Evolutionary conservation across 2,329 filamentous ascomycete genomes (phyloP).

Genomic region (Magnaporthales sp.): DNA sequence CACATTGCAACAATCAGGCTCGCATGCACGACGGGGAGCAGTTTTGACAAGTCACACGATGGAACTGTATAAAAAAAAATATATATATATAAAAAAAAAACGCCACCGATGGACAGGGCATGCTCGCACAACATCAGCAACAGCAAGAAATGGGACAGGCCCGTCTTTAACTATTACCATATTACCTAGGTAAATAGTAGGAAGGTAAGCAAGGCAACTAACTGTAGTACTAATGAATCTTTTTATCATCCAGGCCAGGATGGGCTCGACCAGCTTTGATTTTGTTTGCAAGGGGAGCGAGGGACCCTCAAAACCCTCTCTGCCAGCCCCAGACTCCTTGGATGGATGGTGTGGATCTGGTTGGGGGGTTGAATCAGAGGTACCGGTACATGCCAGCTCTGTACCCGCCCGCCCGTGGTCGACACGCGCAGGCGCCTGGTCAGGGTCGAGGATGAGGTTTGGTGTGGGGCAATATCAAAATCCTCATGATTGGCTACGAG

Average conservation of each 20-base stretch:
- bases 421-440: neutral
- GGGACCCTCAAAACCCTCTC: neutral
- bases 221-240: neutral
- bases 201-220: neutral
- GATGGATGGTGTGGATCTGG: neutral
- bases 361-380: neutral
- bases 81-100: neutral
- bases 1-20: neutral
- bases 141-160: neutral
- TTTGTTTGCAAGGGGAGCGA: neutral
- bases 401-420: neutral
- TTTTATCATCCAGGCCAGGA: neutral
- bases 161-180: neutral
- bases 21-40: neutral
- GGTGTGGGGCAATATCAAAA: neutral
- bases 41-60: neutral
- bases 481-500: neutral
- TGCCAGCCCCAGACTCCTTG: neutral
- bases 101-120: neutral
- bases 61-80: neutral
- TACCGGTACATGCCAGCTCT: neutral
- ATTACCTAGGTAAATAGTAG: neutral
- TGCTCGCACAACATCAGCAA: neutral
- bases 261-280: neutral
- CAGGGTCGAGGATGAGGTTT: neutral